phyloP scores from a whole-genome alignment of 2,329 filamentous ascomycete species.

The Cercospora janseana region DNA sequence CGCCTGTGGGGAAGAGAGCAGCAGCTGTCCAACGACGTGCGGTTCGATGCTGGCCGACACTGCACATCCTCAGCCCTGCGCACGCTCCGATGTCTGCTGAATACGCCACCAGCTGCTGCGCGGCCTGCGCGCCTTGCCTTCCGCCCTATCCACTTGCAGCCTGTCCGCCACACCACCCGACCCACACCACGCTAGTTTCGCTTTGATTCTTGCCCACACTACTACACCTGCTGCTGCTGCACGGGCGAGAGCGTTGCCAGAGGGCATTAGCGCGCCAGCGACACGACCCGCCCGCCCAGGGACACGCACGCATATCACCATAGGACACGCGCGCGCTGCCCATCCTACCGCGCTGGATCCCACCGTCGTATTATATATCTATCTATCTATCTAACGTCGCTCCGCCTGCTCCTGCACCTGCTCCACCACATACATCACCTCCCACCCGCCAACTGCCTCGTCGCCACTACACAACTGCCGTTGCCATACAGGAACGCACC shows the following conservation, averaged over 20 bases:
- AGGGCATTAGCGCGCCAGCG: constrained; percentile 1
- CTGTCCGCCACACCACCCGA: constrained; percentile 1
- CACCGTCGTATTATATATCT: neutral
- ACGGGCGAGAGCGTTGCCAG: constrained; percentile 4
- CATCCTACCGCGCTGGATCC: neutral
- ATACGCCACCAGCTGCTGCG: neutral
- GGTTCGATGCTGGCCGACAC: neutral
- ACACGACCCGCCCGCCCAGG: no score
- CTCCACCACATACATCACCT: no score
- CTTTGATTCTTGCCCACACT: neutral
- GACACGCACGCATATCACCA: constrained; percentile 2
- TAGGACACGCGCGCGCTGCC: neutral
- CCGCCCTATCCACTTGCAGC: neutral
- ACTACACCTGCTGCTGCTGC: neutral
- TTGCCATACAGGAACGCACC: no score
- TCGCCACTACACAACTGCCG: no score
- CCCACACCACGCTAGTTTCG: constrained; percentile 3
- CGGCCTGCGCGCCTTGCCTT: neutral
- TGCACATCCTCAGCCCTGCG: constrained; percentile 4
- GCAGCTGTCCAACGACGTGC: no score
- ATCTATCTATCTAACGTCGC: neutral
- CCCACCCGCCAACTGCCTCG: no score
- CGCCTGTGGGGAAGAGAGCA: no score
- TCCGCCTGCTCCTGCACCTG: neutral
- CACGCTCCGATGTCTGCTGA: constrained; percentile 4